These are phyloP conservation scores for Annona squamosa DNA, from an alignment of 164 flowering plant species.

Conservation along the genomic window DNA sequence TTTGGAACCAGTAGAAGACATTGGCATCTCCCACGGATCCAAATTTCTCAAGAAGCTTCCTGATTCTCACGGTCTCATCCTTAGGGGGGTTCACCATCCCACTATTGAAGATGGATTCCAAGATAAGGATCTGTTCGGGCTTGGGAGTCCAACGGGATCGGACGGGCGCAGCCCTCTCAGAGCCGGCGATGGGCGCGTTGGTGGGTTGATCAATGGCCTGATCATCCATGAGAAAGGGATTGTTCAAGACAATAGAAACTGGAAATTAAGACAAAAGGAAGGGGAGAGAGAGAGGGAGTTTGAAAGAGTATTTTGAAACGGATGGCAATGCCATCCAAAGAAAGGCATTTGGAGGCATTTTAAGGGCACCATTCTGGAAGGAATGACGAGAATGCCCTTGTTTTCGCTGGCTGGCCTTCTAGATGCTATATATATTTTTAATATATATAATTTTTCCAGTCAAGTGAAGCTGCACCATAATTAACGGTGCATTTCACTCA, in stretches of 20 bases:
- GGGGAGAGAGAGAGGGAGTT: background rate
- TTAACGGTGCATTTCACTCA: too few species aligned
- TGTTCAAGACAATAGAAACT: background rate
- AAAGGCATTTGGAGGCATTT: background rate
- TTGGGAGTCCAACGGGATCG: slow-evolving; percentile 96
- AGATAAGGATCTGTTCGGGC: slow-evolving; percentile 90
- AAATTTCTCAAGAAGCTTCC: slow-evolving; percentile 76
- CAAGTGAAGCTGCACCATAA: too few species aligned
- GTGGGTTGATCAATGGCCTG: background rate
- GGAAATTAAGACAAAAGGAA: background rate
- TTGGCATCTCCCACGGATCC: slow-evolving; percentile 94
- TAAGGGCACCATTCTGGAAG: background rate
- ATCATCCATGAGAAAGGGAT: background rate
- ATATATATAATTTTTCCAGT: too few species aligned
- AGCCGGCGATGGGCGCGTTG: background rate
- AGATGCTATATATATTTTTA: too few species aligned
- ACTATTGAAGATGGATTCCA: slow-evolving; percentile 95
- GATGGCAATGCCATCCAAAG: background rate
- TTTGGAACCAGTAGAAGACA: slow-evolving; percentile 97
- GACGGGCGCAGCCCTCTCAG: slow-evolving; percentile 35
- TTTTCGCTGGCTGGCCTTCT: background rate
- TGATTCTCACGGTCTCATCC: slow-evolving; percentile 81
- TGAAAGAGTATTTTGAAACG: too few species aligned
- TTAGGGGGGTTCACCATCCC: slow-evolving; percentile 98
- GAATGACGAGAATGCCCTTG: background rate